Evolutionary conservation across 2,329 filamentous ascomycete species (phyloP), one percentile per base, ranked within the genome.

Genomic region (Sporothrix brasiliensis): DNA sequence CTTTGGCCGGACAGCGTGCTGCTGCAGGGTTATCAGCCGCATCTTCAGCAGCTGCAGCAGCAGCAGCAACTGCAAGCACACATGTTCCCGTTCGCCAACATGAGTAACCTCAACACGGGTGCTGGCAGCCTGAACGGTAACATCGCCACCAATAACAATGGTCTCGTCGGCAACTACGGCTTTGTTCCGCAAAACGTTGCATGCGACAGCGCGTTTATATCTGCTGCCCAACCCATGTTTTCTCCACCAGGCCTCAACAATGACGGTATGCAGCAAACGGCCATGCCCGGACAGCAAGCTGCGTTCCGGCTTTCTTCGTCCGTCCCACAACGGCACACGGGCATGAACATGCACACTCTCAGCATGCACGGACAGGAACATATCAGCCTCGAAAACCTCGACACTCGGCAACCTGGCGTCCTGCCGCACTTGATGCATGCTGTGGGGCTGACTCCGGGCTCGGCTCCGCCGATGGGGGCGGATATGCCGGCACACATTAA

Each of bases 401-500:
- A 73, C 47, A 13, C 47, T 6, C 63, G 63, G 16, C 63, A 53
- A 21, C 19, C 63, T 19, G 63, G 47, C 5, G 27, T 39, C 2
- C 27, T 66, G 47, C 44, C 49, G 4, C 13, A 39, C 19, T 53
- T 66, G 47, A 66, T 66, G 63, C 63, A 53, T 21, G 63, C 63
- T 5, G 63, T 66, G 16, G 63, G 47, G 4, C 16, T 52, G 19
- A 16, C 63, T 30, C 54, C 63, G 24, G 54, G n/a, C 9, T n/a
- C 61, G 16, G 49, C 50, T 34, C n/a, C 68, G 6, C n/a, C 72
- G n/a, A n/a, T 61, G 10, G n/a, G 54, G 1, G 71, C 56, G 2
- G 72, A 73, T 3, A 56, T 61, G 3, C 78, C 79, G 19, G 69
- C 76, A 19, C 80, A 79, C 10, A 92, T 92, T 76, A 89, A 88